Conservation (phyloP, 805 yeast genomes). For the Hanseniaspora pseudoguilliermondii region DNA sequence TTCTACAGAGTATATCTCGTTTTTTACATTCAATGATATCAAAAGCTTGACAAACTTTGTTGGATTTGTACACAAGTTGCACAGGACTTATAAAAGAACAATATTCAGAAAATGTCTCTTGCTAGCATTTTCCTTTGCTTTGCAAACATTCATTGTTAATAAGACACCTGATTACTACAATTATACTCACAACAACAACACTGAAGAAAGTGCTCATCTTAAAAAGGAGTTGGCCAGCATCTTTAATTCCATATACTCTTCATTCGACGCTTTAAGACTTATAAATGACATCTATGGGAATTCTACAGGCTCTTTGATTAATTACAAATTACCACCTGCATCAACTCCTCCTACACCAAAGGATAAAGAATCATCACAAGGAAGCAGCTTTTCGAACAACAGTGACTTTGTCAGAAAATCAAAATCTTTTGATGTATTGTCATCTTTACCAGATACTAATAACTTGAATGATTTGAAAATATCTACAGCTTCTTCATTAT, state of each 20-base stretch:
- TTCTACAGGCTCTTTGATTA: not conserved
- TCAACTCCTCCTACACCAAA: not conserved
- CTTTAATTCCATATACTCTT: conserved; percentile 2
- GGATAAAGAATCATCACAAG: not conserved
- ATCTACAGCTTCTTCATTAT: not conserved
- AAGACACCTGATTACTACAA: conserved; percentile 35
- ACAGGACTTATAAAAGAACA: conserved; percentile 31
- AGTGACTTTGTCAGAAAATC: not conserved
- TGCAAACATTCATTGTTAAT: conserved; percentile 39
- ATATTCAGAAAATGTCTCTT: conserved; percentile 36
- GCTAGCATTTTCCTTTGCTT: conserved; percentile 34
- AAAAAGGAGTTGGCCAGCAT: conserved; percentile 5
- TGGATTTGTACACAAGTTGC: conserved; percentile 29
- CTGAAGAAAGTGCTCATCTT: not conserved
- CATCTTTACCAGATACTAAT: not conserved
- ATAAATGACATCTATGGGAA: conserved; percentile 12
- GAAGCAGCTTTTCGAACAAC: not conserved
- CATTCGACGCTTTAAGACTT: conserved; percentile 10
- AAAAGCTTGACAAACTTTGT: conserved; percentile 29
- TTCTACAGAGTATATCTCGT: conserved; percentile 35
- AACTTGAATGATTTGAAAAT: not conserved
- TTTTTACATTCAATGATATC: conserved; percentile 31
- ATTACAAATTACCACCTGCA: not conserved
- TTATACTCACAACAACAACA: conserved; percentile 13
- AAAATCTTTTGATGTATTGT: not conserved